A percentile compares a stretch with the other conserved stretches of the same genome.
These are phyloP conservation scores for Phytophthora uliginosa DNA, from an alignment of 352 stramenopile species.

Conservation along the genomic window DNA sequence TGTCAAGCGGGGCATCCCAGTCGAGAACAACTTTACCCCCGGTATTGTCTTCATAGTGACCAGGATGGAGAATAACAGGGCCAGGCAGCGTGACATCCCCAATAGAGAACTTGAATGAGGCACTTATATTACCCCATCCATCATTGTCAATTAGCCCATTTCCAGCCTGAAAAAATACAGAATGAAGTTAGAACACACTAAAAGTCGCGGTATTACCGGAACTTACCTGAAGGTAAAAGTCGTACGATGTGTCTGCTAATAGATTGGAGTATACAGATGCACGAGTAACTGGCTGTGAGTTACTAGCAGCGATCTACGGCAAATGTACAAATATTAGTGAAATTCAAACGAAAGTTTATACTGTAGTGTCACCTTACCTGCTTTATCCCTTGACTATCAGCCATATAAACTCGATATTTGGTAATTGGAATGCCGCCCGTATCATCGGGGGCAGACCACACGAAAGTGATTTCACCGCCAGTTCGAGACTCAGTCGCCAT, in stretches of 20 bases:
- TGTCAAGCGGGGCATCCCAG: constrained; percentile 63
- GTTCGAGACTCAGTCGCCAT: constrained; percentile 34
- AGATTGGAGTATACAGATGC: constrained; percentile 37
- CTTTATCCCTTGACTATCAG: constrained; percentile 9
- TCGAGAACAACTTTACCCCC: constrained; percentile 65
- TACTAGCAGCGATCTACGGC: constrained; percentile 28
- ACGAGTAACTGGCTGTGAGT: constrained; percentile 13
- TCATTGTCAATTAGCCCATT: constrained; percentile 44
- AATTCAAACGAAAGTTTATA: neutral
- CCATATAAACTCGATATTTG: constrained; percentile 66
- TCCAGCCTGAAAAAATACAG: constrained; percentile 43
- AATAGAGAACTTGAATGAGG: constrained; percentile 44
- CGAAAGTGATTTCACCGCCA: constrained; percentile 52
- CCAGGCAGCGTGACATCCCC: constrained; percentile 42
- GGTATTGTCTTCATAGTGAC: constrained; percentile 34
- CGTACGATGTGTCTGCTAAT: constrained; percentile 45
- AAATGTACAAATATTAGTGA: constrained; percentile 3
- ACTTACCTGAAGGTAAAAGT: constrained; percentile 61
- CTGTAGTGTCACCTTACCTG: constrained; percentile 19
- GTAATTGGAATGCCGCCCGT: constrained; percentile 61
- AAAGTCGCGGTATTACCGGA: neutral
- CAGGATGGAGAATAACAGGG: constrained; percentile 30
- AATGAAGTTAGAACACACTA: neutral
- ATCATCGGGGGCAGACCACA: constrained; percentile 57
- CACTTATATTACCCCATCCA: constrained; percentile 60